Evolutionary conservation across 2,329 filamentous ascomycete genomes (phyloP).

Genomic region (Penicillium fuscoglaucum): DNA sequence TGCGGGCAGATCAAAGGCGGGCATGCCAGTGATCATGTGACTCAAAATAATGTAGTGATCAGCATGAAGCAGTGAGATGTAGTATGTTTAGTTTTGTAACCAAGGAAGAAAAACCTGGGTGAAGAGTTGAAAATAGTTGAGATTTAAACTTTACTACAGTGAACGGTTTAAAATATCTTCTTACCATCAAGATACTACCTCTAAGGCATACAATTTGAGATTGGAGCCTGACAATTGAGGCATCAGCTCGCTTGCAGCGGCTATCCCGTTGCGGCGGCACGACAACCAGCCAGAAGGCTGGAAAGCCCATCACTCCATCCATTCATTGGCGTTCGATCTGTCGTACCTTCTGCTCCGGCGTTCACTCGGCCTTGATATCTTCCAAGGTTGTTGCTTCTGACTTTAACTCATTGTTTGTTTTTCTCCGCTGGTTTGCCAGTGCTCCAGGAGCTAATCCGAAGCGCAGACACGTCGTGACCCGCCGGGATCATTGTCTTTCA

Average conservation of each 20-base stretch:
- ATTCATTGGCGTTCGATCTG: conserved; percentile 26
- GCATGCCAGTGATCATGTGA: conserved; percentile 5
- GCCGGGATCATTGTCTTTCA: conserved; percentile 26
- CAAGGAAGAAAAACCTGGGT: background rate
- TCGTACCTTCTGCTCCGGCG: conserved; percentile 15
- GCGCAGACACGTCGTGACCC: conserved; percentile 23
- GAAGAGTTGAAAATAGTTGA: background rate
- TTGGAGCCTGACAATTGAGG: conserved; percentile 21
- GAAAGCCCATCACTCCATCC: conserved; percentile 36
- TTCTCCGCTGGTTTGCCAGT: conserved; percentile 11
- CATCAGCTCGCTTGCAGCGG: conserved; percentile 40
- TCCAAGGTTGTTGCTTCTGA: conserved; percentile 9
- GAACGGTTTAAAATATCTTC: background rate
- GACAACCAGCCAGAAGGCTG: conserved; percentile 41
- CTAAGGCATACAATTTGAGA: background rate
- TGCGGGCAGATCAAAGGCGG: conserved; percentile 10
- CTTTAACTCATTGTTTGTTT: conserved; percentile 7
- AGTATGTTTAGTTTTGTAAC: background rate
- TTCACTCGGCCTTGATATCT: conserved; percentile 15
- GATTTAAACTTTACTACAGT: background rate
- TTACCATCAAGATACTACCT: background rate
- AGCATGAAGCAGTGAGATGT: background rate
- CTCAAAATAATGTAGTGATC: background rate
- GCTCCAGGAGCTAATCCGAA: conserved; percentile 15
- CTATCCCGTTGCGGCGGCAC: conserved; percentile 43